Evolutionary conservation across 305 asterid species (phyloP), one percentile per base, ranked within the genome.

Genomic region (Fraxinus dipetala): DNA sequence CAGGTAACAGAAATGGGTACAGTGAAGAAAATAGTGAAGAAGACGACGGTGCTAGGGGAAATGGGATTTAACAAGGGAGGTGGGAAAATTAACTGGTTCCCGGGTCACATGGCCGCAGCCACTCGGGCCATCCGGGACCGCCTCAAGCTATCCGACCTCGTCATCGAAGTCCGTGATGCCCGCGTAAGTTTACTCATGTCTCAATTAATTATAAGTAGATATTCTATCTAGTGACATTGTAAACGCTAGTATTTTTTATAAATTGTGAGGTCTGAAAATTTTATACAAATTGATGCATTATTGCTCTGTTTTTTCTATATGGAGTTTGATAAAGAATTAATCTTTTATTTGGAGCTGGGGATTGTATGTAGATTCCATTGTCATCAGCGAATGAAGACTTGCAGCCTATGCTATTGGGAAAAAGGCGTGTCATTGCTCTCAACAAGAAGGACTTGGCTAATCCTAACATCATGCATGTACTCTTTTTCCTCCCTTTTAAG

Each of bases 81-180:
- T 45, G 98, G 98, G 10, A 91, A 81, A 80, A 75, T 95, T 35
- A 95, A 94, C 80, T 95, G 99, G 99, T 95, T 89, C 79, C 99
- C 99, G 0, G 98, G 99, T 63, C 99, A 95, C 89, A 95, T 95
- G 99, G 99, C 98, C 22, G 92, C 95, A 69, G 99, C 99, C 84
- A 95, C 97, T 67, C 93, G 94, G 77, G 97, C 97, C 80, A 95
- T 95, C 69, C 94, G 98, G 28, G 92, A 91, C 89, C 97, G 98
- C 78, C 97, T 94, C 82, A 93, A 93, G 79, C 79, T 93, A 76
- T 82, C 96, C 79, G 98, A 94, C 83, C 85, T 94, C 78, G 97
- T 93, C 81, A 93, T 95, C 77, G 99, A 95, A 91, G 98, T 95
- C 56, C 96, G 99, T 6, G 99, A 95, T 40, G 92, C 99, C 72